These are phyloP conservation scores for Bruguiera hainesii DNA, from an alignment of 441 rosid species.

Conservation along the genomic window DNA sequence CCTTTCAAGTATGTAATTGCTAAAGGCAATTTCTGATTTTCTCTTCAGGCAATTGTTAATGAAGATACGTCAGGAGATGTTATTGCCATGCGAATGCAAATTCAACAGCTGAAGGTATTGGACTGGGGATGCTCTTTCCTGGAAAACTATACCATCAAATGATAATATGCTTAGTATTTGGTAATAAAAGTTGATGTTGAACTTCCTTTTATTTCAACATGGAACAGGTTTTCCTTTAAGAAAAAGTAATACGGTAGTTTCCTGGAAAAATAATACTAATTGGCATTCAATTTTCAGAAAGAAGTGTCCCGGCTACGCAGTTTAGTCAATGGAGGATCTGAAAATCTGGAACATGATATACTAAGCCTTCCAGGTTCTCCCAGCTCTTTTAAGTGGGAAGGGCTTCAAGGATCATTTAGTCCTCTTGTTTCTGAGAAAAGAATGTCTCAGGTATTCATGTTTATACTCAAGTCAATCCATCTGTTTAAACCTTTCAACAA, in stretches of 20 bases:
- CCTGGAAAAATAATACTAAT: neutral
- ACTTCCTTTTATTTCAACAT: neutral
- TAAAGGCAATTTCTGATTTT: slow-evolving; percentile 1
- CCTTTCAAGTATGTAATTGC: neutral
- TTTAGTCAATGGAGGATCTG: slow-evolving; percentile 54
- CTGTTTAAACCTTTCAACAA: slow-evolving; percentile 10
- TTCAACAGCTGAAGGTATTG: slow-evolving; percentile 90
- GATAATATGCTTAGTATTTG: neutral
- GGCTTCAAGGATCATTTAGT: slow-evolving; percentile 68
- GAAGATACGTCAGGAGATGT: slow-evolving; percentile 99
- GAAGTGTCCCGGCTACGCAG: slow-evolving; percentile 70
- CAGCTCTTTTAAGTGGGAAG: slow-evolving; percentile 69
- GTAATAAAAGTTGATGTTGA: neutral
- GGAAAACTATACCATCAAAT: neutral
- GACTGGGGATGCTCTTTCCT: slow-evolving; percentile 5
- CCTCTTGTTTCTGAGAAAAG: slow-evolving; percentile 62
- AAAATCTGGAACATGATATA: slow-evolving; percentile 50
- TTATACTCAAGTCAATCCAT: slow-evolving; percentile 10
- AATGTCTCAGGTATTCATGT: slow-evolving; percentile 47
- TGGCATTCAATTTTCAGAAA: slow-evolving; percentile 48
- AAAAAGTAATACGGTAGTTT: neutral
- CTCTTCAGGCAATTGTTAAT: slow-evolving; percentile 77
- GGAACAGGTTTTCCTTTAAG: neutral
- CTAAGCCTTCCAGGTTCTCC: slow-evolving; percentile 69
- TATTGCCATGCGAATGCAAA: slow-evolving; percentile 88